Evolutionary conservation across 2,329 filamentous ascomycete species (phyloP).

Genomic region (Penicillium verrucosum): DNA sequence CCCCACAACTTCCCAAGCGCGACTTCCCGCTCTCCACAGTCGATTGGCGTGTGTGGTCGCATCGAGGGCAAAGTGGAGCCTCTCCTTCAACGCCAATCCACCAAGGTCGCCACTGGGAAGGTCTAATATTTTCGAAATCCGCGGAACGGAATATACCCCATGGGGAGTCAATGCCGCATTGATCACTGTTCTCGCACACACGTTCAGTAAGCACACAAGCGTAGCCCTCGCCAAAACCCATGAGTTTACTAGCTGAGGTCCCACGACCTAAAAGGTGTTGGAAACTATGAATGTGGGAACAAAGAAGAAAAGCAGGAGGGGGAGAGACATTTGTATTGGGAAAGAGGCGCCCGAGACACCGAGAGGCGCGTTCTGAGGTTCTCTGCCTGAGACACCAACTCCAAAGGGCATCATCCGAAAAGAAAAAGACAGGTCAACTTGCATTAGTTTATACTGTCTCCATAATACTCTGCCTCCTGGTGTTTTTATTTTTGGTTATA

Average conservation of each 20-base stretch:
- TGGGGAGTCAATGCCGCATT: background rate
- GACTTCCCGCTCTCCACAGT: background rate
- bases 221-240: background rate
- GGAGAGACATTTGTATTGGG: background rate
- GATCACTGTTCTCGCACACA: background rate
- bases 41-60: background rate
- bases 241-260: background rate
- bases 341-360: background rate
- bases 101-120: background rate
- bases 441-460: background rate
- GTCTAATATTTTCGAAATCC: background rate
- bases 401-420: background rate
- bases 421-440: background rate
- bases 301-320: background rate
- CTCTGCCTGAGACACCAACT: background rate
- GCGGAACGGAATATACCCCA: background rate
- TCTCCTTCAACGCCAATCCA: background rate
- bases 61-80: background rate
- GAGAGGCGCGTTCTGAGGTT: background rate
- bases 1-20: background rate
- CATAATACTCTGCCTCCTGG: background rate
- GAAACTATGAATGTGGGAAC: background rate
- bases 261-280: background rate
- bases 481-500: background rate
- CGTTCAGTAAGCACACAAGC: background rate